Conservation (phyloP, 371 early-diverging fungal genomes). For the Batrachochytrium dendrobatidis region DNA sequence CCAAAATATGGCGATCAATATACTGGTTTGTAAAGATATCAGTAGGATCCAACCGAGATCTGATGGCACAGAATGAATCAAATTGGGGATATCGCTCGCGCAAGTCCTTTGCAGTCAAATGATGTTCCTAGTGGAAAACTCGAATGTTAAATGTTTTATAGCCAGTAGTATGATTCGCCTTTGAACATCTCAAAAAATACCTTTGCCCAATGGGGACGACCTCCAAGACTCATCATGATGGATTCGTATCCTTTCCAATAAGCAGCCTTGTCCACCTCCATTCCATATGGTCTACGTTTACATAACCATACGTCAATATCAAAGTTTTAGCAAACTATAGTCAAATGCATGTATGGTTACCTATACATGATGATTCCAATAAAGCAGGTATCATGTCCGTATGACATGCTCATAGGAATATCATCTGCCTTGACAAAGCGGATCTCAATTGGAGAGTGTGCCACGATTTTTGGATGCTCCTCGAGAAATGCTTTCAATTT, state of each 20-base stretch:
- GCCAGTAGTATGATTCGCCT: neutral
- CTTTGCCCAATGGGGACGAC: constrained; percentile 86
- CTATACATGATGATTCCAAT: constrained; percentile 82
- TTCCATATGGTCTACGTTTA: constrained; percentile 59
- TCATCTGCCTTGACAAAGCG: constrained; percentile 69
- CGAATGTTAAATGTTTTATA: neutral
- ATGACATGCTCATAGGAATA: constrained; percentile 73
- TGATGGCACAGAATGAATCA: neutral
- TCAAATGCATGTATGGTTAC: constrained; percentile 34
- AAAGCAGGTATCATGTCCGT: constrained; percentile 63
- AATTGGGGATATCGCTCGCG: neutral
- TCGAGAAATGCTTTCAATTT: constrained; percentile 54
- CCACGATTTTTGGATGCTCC: constrained; percentile 20
- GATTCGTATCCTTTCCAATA: constrained; percentile 72
- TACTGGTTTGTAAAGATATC: neutral
- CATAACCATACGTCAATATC: neutral
- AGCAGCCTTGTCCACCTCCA: constrained; percentile 54
- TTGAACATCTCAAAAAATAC: constrained; percentile 13
- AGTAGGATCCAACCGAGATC: neutral
- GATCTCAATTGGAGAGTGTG: constrained; percentile 76
- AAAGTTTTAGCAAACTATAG: neutral
- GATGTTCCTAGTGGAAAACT: neutral
- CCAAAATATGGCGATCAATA: neutral
- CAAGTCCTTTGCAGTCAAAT: neutral
- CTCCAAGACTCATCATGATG: constrained; percentile 63